Base-by-base conservation (phyloP, 2,329 filamentous ascomycete species). In the Neoarthrinium moseri region DNA sequence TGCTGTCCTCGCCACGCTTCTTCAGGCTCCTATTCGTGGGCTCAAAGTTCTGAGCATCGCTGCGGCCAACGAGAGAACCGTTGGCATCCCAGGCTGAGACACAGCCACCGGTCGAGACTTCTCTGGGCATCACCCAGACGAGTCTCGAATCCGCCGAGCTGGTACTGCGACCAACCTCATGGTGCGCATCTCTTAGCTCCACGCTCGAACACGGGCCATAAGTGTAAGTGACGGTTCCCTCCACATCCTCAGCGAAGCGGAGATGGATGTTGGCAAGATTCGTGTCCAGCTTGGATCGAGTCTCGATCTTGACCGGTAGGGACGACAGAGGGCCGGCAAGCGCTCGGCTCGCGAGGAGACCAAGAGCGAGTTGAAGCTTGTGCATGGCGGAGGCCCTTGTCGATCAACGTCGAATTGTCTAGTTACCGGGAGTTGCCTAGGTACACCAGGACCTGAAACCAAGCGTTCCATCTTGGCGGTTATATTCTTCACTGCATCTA, bases 51-150 rank as follows among this genome's bases (percentile, higher is more conserved):
- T 70, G 64, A 2, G 60, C 54, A 48, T 58, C 54, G 46, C 67
- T 69, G n/a, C 62, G 63, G 15, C 64, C 70, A 17, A 68, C 51
- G 4, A 68, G 57, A 2, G 43, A 41, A 5, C 62, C 64, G 1
- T 52, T 18, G 1, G 55, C 48, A 30, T 56, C 54, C 68, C 67
- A 72, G 4, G 69, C 70, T 2, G 68, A 70, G 34, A 73, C 61
- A 52, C 70, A 73, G 10, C 66, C 67, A 10, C 60, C 61, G 5
- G 61, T 59, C 33, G 46, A 42, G 7, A 55, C 52, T 29, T 61
- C 53, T n/a, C 61, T 56, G 6, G 60, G 63, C 27, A 65, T 44
- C 47, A 64, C 48, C 68, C 59, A 71, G 15, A 62, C 66, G 18
- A 61, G 59, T 46, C 53, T 60, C 24, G 54, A 63, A 43, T 53